Percentiles rank a stretch among this genome's conserved stretches.
Conservation (phyloP, 352 stramenopile species). For the Aphanomyces euteiches region DNA sequence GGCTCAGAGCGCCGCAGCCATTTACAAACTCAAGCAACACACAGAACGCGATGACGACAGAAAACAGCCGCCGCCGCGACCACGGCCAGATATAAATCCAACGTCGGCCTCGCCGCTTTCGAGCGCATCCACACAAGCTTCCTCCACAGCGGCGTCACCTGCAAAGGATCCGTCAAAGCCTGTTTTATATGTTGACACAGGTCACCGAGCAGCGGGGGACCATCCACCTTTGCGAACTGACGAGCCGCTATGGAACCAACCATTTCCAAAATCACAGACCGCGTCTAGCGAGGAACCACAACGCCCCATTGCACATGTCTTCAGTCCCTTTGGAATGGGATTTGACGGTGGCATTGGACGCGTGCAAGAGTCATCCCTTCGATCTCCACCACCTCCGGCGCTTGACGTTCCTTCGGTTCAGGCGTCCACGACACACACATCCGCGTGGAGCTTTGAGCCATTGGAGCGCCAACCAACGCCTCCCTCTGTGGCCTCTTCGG, state of each 20-base stretch:
- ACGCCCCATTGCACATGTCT: conserved; percentile 37
- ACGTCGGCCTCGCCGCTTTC: conserved; percentile 2
- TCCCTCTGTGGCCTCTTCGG: not conserved
- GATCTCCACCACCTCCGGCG: not conserved
- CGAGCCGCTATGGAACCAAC: conserved; percentile 16
- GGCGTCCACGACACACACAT: conserved; percentile 17
- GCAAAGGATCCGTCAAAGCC: conserved; percentile 20
- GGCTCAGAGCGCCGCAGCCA: conserved; percentile 67
- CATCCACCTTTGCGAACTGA: not conserved
- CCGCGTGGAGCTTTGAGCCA: conserved; percentile 25
- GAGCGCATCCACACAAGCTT: conserved; percentile 16
- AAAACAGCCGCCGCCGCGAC: not conserved
- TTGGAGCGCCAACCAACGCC: not conserved
- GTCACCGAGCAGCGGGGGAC: not conserved
- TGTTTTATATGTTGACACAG: conserved; percentile 14
- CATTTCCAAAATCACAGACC: conserved; percentile 3
- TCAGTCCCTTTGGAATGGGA: conserved; percentile 68
- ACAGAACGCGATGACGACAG: conserved; percentile 37
- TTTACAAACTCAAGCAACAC: conserved; percentile 57
- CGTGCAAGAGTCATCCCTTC: conserved; percentile 28
- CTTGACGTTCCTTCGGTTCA: conserved; percentile 27
- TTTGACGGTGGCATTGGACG: conserved; percentile 64
- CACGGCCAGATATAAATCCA: not conserved
- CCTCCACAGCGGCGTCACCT: conserved; percentile 2
- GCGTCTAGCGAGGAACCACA: not conserved